Base-by-base conservation (phyloP, 2,329 filamentous ascomycete species). In the Penicillium digitatum region DNA sequence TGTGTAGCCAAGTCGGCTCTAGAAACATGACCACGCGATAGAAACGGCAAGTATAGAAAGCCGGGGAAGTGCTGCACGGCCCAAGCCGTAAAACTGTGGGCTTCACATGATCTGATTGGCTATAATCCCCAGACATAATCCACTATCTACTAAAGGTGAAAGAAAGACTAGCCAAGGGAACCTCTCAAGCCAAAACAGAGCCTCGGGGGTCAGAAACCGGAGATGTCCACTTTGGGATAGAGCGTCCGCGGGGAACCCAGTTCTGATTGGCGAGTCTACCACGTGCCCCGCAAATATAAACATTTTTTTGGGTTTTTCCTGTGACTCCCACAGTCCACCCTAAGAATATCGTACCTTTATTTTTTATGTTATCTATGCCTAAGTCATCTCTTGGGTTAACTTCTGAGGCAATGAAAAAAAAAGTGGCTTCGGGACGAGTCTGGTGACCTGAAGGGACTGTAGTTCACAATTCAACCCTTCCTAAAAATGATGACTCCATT, bases 1-100 rank as follows among this genome's bases (percentile, higher is more conserved):
- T 27, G 40, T 46, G 42, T 47, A 52, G 50, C 50, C 35, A 52
- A 52, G 42, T 48, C 50, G 42, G 43, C 43, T 27, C 34, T 48
- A 8, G 8, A 35, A 18, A 37, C 22, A 20, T 51, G 35, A 40
- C 43, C 49, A 52, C 49, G 26, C 49, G 40, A 52, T 42, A 11
- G 26, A 22, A 40, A 50, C 48, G 29, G 34, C 40, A 46, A 35
- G 27, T 50, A 43, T 42, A 27, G 45, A 29, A 44, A 54, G 42
- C 52, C 45, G 52, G 52, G 52, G 52, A 54, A 54, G 32, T 22
- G 44, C 26, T 29, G 11, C 50, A 48, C 20, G 43, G 43, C 16
- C 42, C 26, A 38, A 47, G 50, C 50, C 42, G 34, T 37, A 18
- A 37, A 27, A 27, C 8, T 3, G 14, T 27, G 8, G 1, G 14